Percentiles rank a stretch among this genome's conserved stretches.
Conservation (phyloP, 2,329 filamentous ascomycete genomes). For the Trichoderma lentiforme region DNA sequence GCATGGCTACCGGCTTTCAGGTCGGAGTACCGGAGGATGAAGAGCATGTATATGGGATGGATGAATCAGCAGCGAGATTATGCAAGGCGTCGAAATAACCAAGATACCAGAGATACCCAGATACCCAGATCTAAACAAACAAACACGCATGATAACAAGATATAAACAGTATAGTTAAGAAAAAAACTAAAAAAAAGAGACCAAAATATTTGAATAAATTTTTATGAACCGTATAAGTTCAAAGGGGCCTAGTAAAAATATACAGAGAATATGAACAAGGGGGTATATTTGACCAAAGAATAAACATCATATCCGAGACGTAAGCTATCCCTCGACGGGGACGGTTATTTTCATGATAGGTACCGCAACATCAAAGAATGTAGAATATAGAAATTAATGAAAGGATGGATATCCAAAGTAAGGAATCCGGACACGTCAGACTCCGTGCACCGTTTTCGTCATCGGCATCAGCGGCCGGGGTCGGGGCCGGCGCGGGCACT, state of each 20-base stretch:
- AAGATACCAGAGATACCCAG: not conserved
- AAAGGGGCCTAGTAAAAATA: not conserved
- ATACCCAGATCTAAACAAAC: not conserved
- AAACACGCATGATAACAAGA: not conserved
- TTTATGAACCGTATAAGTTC: not conserved
- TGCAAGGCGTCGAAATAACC: conserved; percentile 12
- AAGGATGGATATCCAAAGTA: not conserved
- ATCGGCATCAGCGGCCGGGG: not conserved
- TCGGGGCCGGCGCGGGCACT: not conserved
- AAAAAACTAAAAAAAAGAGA: not conserved
- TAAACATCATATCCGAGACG: conserved; percentile 18
- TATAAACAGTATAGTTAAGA: not conserved
- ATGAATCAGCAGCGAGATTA: conserved; percentile 19
- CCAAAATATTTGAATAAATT: not conserved
- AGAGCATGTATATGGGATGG: conserved; percentile 20
- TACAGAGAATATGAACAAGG: conserved; percentile 14
- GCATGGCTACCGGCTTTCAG: conserved; percentile 28
- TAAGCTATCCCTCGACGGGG: not conserved
- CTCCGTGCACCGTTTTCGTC: not conserved
- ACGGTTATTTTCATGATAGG: not conserved
- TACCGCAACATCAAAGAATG: conserved; percentile 7
- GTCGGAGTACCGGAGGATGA: conserved; percentile 23
- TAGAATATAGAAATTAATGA: not conserved
- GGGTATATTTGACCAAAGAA: conserved; percentile 16
- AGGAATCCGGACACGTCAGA: not conserved